Conservation (phyloP, 306 rosid species). For the Rubus parviflorus region DNA sequence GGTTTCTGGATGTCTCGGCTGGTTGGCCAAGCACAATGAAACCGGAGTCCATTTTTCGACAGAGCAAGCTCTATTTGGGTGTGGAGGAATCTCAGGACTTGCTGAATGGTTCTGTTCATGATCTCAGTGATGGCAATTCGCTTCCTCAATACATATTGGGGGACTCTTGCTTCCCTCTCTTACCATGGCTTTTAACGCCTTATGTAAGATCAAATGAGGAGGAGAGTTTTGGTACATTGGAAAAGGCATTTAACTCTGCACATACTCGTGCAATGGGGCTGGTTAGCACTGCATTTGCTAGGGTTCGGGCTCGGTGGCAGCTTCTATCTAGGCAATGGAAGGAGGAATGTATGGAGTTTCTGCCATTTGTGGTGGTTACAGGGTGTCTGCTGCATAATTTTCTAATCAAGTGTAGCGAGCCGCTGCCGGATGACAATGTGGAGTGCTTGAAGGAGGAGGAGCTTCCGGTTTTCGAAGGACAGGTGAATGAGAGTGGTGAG, state of each 20-base stretch:
- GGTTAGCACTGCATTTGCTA: conserved; percentile 51
- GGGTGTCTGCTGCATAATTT: conserved; percentile 84
- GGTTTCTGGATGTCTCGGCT: conserved; percentile 77
- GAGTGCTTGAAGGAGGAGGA: conserved; percentile 27
- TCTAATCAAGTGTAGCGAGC: conserved; percentile 58
- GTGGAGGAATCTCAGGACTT: conserved; percentile 63
- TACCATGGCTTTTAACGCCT: conserved; percentile 88
- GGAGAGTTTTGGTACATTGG: conserved; percentile 47
- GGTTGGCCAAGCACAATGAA: conserved; percentile 77
- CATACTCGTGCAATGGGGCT: conserved; percentile 54
- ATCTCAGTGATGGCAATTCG: conserved; percentile 46
- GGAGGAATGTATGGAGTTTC: conserved; percentile 56
- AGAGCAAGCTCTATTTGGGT: conserved; percentile 57
- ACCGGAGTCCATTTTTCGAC: conserved; percentile 57
- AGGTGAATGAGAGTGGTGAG: conserved; percentile 51
- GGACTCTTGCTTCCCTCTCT: conserved; percentile 69
- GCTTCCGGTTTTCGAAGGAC: conserved; percentile 47
- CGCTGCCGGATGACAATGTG: conserved; percentile 28
- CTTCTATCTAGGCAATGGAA: conserved; percentile 68
- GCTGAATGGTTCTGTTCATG: conserved; percentile 49
- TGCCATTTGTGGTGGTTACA: conserved; percentile 66
- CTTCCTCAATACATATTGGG: conserved; percentile 75
- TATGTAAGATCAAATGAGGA: conserved; percentile 52
- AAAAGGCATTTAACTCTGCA: conserved; percentile 52
- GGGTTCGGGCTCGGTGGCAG: conserved; percentile 59